A percentile compares a stretch with the other conserved stretches of the same genome.
phyloP scores from a whole-genome alignment of 2,329 filamentous ascomycete species.

The Aureobasidium sp. region DNA sequence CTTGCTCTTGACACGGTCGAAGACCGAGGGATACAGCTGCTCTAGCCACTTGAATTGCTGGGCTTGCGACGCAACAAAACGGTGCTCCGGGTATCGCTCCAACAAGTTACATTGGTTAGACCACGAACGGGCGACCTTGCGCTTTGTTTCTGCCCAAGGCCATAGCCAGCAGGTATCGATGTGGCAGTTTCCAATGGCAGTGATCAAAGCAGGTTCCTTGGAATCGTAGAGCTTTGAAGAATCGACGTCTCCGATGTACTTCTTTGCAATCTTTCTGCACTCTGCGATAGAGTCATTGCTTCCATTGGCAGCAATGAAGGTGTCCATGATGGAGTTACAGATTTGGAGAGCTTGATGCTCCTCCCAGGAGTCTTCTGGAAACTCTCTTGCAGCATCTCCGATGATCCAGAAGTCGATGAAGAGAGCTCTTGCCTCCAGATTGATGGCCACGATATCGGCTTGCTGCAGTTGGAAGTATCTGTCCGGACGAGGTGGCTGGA shows the following conservation, averaged over 20 bases:
- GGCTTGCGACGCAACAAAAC: slow-evolving; percentile 87
- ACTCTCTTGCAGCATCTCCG: slow-evolving; percentile 82
- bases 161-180: slow-evolving; percentile 98
- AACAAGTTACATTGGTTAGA: slow-evolving; percentile 93
- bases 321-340: slow-evolving; percentile 82
- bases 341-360: slow-evolving; percentile 78
- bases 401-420: slow-evolving; percentile 96
- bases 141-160: slow-evolving; percentile 96
- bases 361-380: slow-evolving; percentile 81
- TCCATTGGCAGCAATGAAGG: slow-evolving; percentile 72
- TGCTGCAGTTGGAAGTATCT: slow-evolving; percentile 67
- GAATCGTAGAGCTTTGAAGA: slow-evolving; percentile 77
- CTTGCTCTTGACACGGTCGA: slow-evolving; percentile 84
- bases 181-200: slow-evolving; percentile 89
- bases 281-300: slow-evolving; percentile 67
- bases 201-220: slow-evolving; percentile 69
- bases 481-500: slow-evolving; percentile 83
- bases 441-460: slow-evolving; percentile 84
- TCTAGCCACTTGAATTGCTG: slow-evolving; percentile 99
- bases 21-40: slow-evolving; percentile 77
- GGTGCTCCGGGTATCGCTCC: slow-evolving; percentile 88
- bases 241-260: slow-evolving; percentile 77
- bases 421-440: slow-evolving; percentile 73
- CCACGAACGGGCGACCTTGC: slow-evolving; percentile 94
- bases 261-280: slow-evolving; percentile 72